phyloP scores from a whole-genome alignment of 257 asterid genomes.

The Dorcoceras hygrometricum region DNA sequence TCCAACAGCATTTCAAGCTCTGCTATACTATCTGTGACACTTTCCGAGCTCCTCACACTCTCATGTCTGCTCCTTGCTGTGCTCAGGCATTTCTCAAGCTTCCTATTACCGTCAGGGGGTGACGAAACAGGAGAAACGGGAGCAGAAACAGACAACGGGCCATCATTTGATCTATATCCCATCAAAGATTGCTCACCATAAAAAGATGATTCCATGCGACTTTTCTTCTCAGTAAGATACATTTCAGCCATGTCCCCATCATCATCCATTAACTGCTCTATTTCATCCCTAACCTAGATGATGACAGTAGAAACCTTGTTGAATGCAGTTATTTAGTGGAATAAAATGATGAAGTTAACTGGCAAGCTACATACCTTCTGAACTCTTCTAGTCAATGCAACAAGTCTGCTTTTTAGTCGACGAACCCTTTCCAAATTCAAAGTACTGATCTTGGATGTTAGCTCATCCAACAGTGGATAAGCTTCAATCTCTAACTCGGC shows the following conservation, averaged over 20 bases:
- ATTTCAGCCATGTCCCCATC: conserved; percentile 93
- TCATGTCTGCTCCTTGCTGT: conserved; percentile 35
- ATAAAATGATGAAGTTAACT: no score
- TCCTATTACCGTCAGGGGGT: not conserved
- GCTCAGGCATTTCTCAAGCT: not conserved
- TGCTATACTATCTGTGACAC: conserved; percentile 51
- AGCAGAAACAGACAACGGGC: conserved; percentile 34
- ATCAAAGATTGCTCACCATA: conserved; percentile 33
- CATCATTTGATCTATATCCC: conserved; percentile 22
- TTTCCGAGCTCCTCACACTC: conserved; percentile 40
- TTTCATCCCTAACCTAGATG: conserved; percentile 68
- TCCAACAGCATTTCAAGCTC: conserved; percentile 93
- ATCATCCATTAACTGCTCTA: conserved; percentile 86
- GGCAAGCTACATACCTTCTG: conserved; percentile 53
- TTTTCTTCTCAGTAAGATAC: conserved; percentile 74
- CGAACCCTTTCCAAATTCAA: conserved; percentile 83
- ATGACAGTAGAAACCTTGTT: not conserved
- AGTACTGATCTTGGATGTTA: conserved; percentile 72
- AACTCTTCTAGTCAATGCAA: conserved; percentile 81
- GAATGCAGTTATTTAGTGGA: not conserved
- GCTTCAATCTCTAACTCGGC: conserved; percentile 74
- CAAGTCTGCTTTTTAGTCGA: conserved; percentile 80
- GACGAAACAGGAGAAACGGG: conserved; percentile 1
- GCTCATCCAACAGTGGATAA: conserved; percentile 73
- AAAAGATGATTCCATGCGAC: conserved; percentile 49